Base-by-base conservation (phyloP, 2,329 filamentous ascomycete species). In the Colletotrichum sp. region DNA sequence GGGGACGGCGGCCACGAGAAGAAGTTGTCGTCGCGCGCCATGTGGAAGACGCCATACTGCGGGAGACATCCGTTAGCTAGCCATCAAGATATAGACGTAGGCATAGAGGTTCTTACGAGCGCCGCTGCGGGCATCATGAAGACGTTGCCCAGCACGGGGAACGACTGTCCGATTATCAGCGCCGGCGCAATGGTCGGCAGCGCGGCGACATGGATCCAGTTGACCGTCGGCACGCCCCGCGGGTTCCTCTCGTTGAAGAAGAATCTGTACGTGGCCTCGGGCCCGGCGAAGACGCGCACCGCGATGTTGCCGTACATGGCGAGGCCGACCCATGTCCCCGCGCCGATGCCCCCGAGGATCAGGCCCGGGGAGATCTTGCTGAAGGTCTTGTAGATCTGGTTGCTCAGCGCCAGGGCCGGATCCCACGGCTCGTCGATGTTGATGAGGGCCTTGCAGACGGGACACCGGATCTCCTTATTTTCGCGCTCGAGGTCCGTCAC, bases 361-460 rank as follows among this genome's bases (percentile, higher is more conserved):
- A 96, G 83, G 26, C 94, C 88, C 13, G 95, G 87, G 39, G 90
- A 89, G 63, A 86, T 82, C 83, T 89, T 78, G 85, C 91, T 82
- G 88, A 92, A 84, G 86, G 82, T 82, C 49, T 87, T 86, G 80
- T 93, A 90, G 12, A 95, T 78, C 18, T 87, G 83, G 67, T 94
- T 91, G 76, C 93, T 90, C 1, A 93, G 80, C 69, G 93, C 91
- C 32, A 99, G 92, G 26, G 97, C 85, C 26, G 91, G 87, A 81
- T 96, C 96, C 80, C 90, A 91, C 16, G 95, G 94, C 65, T 96
- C 93, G 67, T 93, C 91, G 32, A 99, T 88, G 68, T 91, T 87
- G 80, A 99, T 98, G 79, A 92, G 90, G 3, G 92, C 90, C 83
- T 98, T 97, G 90, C 97, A 99, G 77, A 98, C 95, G 4, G 96